Base-by-base conservation (phyloP, 23 red algal species). In the Gracilaria domingensis region DNA sequence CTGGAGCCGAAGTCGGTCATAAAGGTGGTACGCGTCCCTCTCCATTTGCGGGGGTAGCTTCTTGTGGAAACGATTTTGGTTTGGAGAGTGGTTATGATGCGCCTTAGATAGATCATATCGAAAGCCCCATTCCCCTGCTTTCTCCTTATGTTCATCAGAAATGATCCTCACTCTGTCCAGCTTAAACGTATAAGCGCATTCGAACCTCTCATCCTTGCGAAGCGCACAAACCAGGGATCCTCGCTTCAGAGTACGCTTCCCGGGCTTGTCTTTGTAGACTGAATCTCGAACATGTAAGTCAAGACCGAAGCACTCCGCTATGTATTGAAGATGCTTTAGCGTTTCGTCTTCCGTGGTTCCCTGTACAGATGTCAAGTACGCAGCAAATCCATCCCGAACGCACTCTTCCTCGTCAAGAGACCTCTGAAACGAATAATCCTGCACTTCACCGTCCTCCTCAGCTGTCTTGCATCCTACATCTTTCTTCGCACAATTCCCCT, bases 31-130 rank as follows among this genome's bases (percentile, higher is more conserved):
- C 8, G 75, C 75, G 34, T 80, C 75, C 6, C n/a, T 6, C 24
- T 80, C 49, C 49, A 80, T 33, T 0, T 56, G 40, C 3, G 75
- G 75, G 12, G 75, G 55, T 2, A 80, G 34, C 28, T 80, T 51
- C 0, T 9, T 12, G 8, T 49, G 40, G 4, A 76, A 28, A 4
- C 9, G 25, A 6, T 44, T 76, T 8, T 0, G 28, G 0, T 28
- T 34, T 0, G 72, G 72, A 6, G 30, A 42, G 72, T 76, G 72
- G 26, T 76, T 76, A 40, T 76, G 72, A 76, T 38, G 49, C 6
- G 49, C 25, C 9, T 76, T 76, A 28, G n/a, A 49, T 42, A 44
- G 33, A 16, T 76, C 72, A 26, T 50, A 76, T 0, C 72, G 35
- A 76, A 49, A 76, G 2, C 24, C 29, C 49, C 72, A 49, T 8